Percentiles rank a stretch among this genome's conserved stretches.
Evolutionary conservation across 768 basidiomycete species (phyloP).

Genomic region (Panus rudis): DNA sequence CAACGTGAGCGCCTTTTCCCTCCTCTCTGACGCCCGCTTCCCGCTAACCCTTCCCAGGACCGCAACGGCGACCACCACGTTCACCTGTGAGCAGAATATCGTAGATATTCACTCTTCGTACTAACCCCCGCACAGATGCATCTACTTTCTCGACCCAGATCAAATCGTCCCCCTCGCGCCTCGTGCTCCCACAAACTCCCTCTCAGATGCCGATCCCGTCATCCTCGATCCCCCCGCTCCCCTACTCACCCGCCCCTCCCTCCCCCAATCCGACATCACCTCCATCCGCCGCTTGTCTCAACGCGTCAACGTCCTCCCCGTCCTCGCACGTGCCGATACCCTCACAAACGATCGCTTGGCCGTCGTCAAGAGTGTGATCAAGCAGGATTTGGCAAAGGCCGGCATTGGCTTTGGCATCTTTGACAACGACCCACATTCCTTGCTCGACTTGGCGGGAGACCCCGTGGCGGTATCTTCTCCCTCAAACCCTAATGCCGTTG

Average conservation of each 20-base stretch:
- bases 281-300: slow-evolving; percentile 74
- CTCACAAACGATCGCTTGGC: slow-evolving; percentile 77
- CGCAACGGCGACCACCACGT: slow-evolving; percentile 76
- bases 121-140: slow-evolving; percentile 44
- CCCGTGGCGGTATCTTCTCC: slow-evolving; percentile 23
- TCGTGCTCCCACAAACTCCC: slow-evolving; percentile 63
- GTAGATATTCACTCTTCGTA: slow-evolving; percentile 9
- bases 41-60: slow-evolving; percentile 44
- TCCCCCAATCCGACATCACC: slow-evolving; percentile 65
- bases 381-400: slow-evolving; percentile 73
- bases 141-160: slow-evolving; percentile 86
- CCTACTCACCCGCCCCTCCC: slow-evolving; percentile 62
- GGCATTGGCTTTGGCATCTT: slow-evolving; percentile 89
- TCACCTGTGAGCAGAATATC: slow-evolving; percentile 56
- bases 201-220: slow-evolving; percentile 64
- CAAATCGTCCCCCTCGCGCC: slow-evolving; percentile 59
- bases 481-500: slow-evolving; percentile 38
- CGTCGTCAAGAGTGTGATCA: slow-evolving; percentile 72
- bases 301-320: slow-evolving; percentile 83
- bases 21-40: slow-evolving; percentile 14
- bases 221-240: slow-evolving; percentile 76
- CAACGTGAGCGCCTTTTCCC: slow-evolving; percentile 50
- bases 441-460: slow-evolving; percentile 17
- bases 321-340: slow-evolving; percentile 75
- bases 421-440: slow-evolving; percentile 59